phyloP scores from a whole-genome alignment of 2,329 filamentous ascomycete species.

The Periconia sp. region DNA sequence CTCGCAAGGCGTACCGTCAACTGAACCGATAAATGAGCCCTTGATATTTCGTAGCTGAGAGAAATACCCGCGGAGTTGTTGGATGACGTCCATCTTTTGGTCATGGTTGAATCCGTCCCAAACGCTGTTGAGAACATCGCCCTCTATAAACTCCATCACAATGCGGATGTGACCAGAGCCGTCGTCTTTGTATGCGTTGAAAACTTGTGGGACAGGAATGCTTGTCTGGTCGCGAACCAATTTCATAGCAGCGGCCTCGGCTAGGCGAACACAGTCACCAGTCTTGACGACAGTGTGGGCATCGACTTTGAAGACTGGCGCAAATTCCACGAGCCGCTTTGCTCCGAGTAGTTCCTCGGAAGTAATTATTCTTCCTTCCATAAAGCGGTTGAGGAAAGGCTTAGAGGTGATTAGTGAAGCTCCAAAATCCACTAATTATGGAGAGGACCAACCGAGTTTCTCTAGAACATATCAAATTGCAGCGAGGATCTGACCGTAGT shows the following conservation, averaged over 20 bases:
- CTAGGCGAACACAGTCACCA: constrained; percentile 5
- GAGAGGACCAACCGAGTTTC: too few relatives aligned
- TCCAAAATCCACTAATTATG: too few relatives aligned
- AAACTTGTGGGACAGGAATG: constrained; percentile 7
- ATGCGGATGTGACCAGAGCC: constrained; percentile 11
- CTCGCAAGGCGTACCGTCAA: constrained; percentile 12
- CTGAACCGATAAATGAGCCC: constrained; percentile 13
- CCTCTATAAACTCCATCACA: constrained; percentile 20
- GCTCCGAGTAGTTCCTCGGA: neutral
- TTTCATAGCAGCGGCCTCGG: constrained; percentile 8
- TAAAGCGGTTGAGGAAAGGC: neutral
- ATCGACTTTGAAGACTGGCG: constrained; percentile 9
- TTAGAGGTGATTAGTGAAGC: too few relatives aligned
- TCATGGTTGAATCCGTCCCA: constrained; percentile 9
- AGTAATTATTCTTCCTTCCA: constrained; percentile 3
- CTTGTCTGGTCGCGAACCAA: constrained; percentile 8
- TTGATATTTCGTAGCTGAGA: constrained; percentile 11
- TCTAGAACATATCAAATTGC: too few relatives aligned
- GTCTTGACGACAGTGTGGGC: constrained; percentile 7
- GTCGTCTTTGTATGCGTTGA: constrained; percentile 10
- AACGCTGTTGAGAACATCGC: constrained; percentile 10
- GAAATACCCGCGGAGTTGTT: constrained; percentile 13
- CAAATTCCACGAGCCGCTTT: constrained; percentile 1
- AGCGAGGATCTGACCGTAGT: too few relatives aligned
- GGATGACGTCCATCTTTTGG: constrained; percentile 6